Evolutionary conservation across 176 grass and related monocot species (phyloP).

Genomic region (Paspalum notatum): DNA sequence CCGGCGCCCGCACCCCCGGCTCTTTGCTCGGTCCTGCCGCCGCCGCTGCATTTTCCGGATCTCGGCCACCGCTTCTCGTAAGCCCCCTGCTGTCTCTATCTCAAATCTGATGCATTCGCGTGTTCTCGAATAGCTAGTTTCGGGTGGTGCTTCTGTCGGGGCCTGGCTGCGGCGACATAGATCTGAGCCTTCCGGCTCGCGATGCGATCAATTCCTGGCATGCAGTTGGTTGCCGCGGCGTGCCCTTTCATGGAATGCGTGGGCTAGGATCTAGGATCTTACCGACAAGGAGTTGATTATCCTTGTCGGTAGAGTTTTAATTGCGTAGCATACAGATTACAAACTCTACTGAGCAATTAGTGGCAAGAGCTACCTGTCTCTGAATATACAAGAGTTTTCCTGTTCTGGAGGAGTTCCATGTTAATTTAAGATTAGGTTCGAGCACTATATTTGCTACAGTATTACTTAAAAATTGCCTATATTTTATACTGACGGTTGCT

Average conservation of each 20-base stretch:
- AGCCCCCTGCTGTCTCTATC: background rate
- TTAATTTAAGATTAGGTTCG: background rate
- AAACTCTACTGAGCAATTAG: background rate
- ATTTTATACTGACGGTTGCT: background rate
- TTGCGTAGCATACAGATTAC: background rate
- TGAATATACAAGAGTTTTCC: background rate
- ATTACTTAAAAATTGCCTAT: background rate
- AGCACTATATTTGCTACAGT: background rate
- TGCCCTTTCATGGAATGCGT: background rate
- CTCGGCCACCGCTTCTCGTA: conserved; percentile 2
- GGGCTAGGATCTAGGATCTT: background rate
- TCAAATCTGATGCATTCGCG: background rate
- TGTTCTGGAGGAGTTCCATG: background rate
- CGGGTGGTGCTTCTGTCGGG: background rate
- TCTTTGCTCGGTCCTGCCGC: background rate
- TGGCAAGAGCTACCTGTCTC: background rate
- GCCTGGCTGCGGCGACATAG: background rate
- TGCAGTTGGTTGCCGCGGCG: background rate
- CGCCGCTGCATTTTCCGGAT: background rate
- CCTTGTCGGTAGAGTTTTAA: background rate
- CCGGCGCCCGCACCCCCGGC: background rate
- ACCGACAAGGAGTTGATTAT: background rate
- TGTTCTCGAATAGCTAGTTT: background rate
- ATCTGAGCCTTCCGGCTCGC: background rate
- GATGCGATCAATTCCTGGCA: background rate